Evolutionary conservation across 768 basidiomycete species (phyloP).

Genomic region (Rhizopogon vulgaris): DNA sequence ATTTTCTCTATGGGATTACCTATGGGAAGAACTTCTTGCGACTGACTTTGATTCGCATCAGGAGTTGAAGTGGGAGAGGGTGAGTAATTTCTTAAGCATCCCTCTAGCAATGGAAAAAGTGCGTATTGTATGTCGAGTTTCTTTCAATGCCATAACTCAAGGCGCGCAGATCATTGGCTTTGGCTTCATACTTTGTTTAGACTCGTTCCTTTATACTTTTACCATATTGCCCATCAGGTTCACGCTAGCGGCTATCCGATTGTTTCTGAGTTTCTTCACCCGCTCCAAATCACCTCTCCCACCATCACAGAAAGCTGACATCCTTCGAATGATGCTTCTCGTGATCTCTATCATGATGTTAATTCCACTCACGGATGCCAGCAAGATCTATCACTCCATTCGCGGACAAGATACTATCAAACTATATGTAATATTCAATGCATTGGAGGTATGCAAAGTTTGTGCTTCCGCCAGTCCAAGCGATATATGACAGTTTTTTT

Average conservation of each 20-base stretch:
- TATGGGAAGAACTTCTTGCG: constrained; percentile 80
- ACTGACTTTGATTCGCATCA: constrained; percentile 95
- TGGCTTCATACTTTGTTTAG: constrained; percentile 89
- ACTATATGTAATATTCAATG: constrained; percentile 98
- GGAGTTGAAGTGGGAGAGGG: constrained; percentile 92
- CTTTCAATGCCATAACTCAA: not conserved
- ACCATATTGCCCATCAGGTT: constrained; percentile 94
- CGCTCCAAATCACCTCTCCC: constrained; percentile 55
- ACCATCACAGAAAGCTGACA: constrained; percentile 88
- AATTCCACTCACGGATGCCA: constrained; percentile 83
- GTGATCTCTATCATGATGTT: constrained; percentile 68
- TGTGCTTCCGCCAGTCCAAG: not conserved
- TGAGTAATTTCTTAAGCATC: constrained; percentile 91
- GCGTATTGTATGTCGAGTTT: constrained; percentile 5
- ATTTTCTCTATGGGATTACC: constrained; percentile 90
- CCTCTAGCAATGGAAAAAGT: constrained; percentile 94
- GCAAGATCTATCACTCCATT: constrained; percentile 97
- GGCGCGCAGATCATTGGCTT: constrained; percentile 74
- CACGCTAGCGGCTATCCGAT: constrained; percentile 53
- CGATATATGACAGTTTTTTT: not conserved
- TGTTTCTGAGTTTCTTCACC: constrained; percentile 44
- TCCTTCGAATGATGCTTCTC: constrained; percentile 77
- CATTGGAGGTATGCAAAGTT: constrained; percentile 73
- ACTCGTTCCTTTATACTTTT: constrained; percentile 96
- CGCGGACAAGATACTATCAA: constrained; percentile 98